Percentiles rank a stretch among this genome's conserved stretches.
Conservation (phyloP, 306 rosid genomes). For the Begonia masoniana region DNA sequence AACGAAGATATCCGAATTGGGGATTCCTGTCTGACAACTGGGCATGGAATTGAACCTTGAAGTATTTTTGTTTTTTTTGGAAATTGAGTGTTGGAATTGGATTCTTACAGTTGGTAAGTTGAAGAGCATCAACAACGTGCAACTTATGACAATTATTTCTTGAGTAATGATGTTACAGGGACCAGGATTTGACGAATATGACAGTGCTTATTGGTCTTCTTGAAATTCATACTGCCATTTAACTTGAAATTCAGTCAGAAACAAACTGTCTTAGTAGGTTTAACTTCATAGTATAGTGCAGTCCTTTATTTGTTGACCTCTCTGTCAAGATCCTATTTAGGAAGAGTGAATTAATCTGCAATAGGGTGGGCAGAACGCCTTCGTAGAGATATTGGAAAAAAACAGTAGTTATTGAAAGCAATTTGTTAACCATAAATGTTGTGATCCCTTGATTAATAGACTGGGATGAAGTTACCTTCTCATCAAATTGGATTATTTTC, state of each 20-base stretch:
- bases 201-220: background rate
- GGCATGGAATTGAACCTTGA: background rate
- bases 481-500: too few species aligned
- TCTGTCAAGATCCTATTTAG: background rate
- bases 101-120: background rate
- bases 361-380: too few species aligned
- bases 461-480: too few species aligned
- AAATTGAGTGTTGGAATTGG: background rate
- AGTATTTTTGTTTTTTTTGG: background rate
- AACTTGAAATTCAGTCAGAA: too few species aligned
- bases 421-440: too few species aligned
- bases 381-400: too few species aligned
- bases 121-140: background rate
- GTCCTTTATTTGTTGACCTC: background rate
- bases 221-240: too few species aligned
- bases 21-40: slow-evolving; percentile 45
- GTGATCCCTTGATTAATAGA: too few species aligned
- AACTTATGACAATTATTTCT: too few species aligned
- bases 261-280: background rate
- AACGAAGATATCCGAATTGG: slow-evolving; percentile 64
- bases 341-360: too few species aligned
- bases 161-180: background rate
- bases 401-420: too few species aligned
- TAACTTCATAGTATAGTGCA: background rate
- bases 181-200: background rate